phyloP scores from a whole-genome alignment of 2,329 filamentous ascomycete genomes.

The Alternaria infectoria region DNA sequence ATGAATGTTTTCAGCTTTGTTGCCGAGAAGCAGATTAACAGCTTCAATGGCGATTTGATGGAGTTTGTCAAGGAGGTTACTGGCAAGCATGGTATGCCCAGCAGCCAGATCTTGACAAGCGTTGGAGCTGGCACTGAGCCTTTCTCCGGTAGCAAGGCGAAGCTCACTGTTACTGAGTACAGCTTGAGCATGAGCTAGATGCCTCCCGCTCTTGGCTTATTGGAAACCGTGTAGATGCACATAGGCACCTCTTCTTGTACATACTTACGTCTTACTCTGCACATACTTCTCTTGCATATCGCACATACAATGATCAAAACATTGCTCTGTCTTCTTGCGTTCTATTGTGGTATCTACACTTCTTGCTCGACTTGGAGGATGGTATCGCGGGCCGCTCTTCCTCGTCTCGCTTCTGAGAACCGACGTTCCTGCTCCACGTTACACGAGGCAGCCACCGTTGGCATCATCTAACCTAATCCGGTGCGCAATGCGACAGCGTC shows the following conservation, averaged over 20 bases:
- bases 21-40: constrained; percentile 54
- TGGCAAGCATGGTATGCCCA: constrained; percentile 54
- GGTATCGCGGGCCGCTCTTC: not conserved
- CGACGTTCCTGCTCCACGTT: not conserved
- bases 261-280: not conserved
- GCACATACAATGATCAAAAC: not conserved
- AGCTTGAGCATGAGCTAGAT: constrained; percentile 37
- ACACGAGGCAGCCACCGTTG: not conserved
- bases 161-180: constrained; percentile 52
- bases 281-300: not conserved
- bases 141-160: constrained; percentile 58
- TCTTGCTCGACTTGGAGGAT: not conserved
- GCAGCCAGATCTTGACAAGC: constrained; percentile 60
- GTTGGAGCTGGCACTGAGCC: constrained; percentile 64
- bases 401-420: not conserved
- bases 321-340: not conserved
- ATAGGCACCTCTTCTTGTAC: not conserved
- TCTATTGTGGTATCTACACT: not conserved
- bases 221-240: not conserved
- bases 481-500: not conserved
- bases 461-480: no score
- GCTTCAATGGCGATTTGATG: constrained; percentile 64
- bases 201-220: not conserved
- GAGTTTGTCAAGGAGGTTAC: constrained; percentile 65
- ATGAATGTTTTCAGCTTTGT: constrained; percentile 69